phyloP scores from a whole-genome alignment of 1,284 basidiomycete species.

The Trametes polyzona region DNA sequence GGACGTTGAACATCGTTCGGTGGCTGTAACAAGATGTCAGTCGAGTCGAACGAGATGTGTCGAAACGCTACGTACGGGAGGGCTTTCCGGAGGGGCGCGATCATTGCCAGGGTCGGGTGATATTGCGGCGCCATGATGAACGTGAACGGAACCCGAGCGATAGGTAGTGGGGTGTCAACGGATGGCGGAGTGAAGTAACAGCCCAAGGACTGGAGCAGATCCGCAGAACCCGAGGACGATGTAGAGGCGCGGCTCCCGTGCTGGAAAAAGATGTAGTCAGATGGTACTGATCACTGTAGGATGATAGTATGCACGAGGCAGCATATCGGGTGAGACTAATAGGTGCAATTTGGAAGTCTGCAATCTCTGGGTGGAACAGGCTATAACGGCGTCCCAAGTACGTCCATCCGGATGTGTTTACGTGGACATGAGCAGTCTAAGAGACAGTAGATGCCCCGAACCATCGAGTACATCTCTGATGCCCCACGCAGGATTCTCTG shows the following conservation, averaged over 20 bases:
- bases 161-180: constrained; percentile 55
- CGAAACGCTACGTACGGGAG: constrained; percentile 61
- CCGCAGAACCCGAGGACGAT: constrained; percentile 93
- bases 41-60: background rate
- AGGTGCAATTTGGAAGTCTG: too few relatives aligned
- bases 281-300: background rate
- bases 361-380: too few relatives aligned
- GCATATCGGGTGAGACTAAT: too few relatives aligned
- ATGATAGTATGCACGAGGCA: too few relatives aligned
- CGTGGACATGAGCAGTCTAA: too few relatives aligned
- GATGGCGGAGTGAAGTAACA: constrained; percentile 79
- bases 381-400: too few relatives aligned
- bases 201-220: constrained; percentile 86
- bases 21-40: constrained; percentile 39
- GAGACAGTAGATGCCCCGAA: too few relatives aligned
- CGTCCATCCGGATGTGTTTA: too few relatives aligned
- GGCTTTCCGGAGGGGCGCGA: constrained; percentile 85
- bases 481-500: too few relatives aligned
- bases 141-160: constrained; percentile 77
- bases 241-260: constrained; percentile 95
- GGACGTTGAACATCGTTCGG: constrained; percentile 96
- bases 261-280: constrained; percentile 47
- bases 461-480: too few relatives aligned
- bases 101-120: constrained; percentile 84
- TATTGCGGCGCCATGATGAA: constrained; percentile 96